phyloP scores from a whole-genome alignment of 139 green algal species.

The Chlorella sp. region DNA sequence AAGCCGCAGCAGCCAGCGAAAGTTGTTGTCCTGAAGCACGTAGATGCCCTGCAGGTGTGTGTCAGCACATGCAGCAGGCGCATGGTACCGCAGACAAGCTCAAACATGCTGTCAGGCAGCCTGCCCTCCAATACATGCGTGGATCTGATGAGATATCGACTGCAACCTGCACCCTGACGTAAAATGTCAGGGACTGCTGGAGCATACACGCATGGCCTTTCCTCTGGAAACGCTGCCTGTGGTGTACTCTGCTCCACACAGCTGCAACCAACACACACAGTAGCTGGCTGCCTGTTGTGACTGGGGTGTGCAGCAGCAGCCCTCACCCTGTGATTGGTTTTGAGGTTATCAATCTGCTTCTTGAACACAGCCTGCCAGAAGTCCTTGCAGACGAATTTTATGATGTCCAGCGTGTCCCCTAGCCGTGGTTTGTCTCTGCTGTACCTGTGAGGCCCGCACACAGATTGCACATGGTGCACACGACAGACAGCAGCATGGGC shows the following conservation, averaged over 20 bases:
- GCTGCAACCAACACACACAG: too few species aligned
- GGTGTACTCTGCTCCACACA: too few species aligned
- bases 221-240: too few species aligned
- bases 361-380: conserved; percentile 81
- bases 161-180: too few species aligned
- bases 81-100: too few species aligned
- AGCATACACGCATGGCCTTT: too few species aligned
- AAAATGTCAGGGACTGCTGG: too few species aligned
- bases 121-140: too few species aligned
- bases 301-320: too few species aligned
- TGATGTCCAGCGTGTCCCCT: conserved; percentile 68
- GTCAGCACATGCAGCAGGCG: background rate
- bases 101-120: too few species aligned
- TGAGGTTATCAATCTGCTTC: conserved; percentile 85
- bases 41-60: background rate
- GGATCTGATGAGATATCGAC: too few species aligned
- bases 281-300: too few species aligned
- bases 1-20: background rate
- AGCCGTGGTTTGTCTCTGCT: conserved; percentile 52
- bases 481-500: background rate
- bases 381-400: conserved; percentile 90
- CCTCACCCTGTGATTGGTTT: conserved; percentile 75
- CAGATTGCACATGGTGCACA: background rate
- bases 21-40: background rate
- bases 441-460: conserved; percentile 34